Evolutionary conservation across 2,329 filamentous ascomycete species (phyloP), one percentile per base, ranked within the genome.

Genomic region (Arthrobotrys iridis): DNA sequence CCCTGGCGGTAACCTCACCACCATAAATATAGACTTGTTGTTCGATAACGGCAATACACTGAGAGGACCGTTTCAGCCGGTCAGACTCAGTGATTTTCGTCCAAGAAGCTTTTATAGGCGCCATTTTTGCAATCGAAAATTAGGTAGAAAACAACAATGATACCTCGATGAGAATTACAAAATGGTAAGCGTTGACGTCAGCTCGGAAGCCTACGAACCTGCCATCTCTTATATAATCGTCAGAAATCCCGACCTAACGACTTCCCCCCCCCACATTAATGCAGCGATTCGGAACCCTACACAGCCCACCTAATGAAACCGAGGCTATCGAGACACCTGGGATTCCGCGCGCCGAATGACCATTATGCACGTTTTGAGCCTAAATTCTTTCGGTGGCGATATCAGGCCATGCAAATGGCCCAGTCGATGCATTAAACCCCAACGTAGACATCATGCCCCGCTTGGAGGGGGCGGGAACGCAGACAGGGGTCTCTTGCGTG

Each of bases 11-110:
- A 7, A 40, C 35, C 45, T 71, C 52, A 15, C 76, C 76, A 24
- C 70, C 74, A 43, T 76, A 76, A 11, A 76, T 52, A 45, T 77
- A 72, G 2, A 76, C 37, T 4, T 65, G 64, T 1, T 65, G 64
- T 3, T 58, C 52, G 0, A 77, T 37, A 13, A 66, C 41, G 3
- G 64, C 66, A 24, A 77, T 58, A 10, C 57, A 71, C 3, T 77
- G 76, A 13, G 76, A 76, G n/a, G 76, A 77, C 55, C 55, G 20
- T 10, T 59, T 43, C 3, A 59, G 22, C 5, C 55, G 55, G 35
- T 59, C 55, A 1, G 35, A 43, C 13, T 43, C 55, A n/a, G 37
- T 10, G 11, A 59, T 3, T 30, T 43, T 59, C 6, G 35, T 59
- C 55, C 55, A 59, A 13, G 13, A 15, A 22, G 4, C 55, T 22